These are phyloP conservation scores for Phyllosticta citriasiana DNA, from an alignment of 2,329 filamentous ascomycete species.

Conservation along the genomic window DNA sequence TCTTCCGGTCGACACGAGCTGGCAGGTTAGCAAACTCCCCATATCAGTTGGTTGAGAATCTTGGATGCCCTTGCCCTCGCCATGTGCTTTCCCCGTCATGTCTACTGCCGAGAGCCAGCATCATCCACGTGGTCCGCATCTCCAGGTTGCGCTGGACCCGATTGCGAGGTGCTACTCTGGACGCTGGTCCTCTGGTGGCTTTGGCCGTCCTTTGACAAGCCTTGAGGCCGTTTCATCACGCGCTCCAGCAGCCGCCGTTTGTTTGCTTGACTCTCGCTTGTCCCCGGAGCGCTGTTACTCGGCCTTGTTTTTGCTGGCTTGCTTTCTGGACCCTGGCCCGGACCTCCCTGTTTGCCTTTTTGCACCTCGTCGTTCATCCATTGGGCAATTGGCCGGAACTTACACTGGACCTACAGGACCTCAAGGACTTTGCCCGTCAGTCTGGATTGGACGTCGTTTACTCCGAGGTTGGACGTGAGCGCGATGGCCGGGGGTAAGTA, in stretches of 20 bases:
- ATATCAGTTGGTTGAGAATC: constrained; percentile 32
- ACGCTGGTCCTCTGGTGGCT: constrained; percentile 4
- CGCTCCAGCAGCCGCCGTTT: constrained; percentile 4
- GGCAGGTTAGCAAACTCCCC: constrained; percentile 86
- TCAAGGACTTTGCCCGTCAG: constrained; percentile 98
- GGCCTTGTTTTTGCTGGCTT: constrained; percentile 10
- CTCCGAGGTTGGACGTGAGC: constrained; percentile 87
- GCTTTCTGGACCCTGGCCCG: constrained; percentile 7
- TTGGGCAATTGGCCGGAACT: constrained; percentile 45
- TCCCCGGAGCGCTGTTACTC: constrained; percentile 7
- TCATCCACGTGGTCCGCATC: neutral
- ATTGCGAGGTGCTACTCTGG: constrained; percentile 8
- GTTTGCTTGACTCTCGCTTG: neutral
- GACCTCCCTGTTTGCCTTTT: constrained; percentile 12
- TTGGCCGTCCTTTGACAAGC: neutral
- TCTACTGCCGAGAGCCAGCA: constrained; percentile 8
- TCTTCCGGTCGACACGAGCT: constrained; percentile 96
- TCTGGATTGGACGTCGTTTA: constrained; percentile 97
- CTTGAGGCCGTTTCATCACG: neutral
- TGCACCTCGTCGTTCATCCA: constrained; percentile 23
- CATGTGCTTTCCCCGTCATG: constrained; percentile 7
- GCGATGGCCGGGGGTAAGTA: constrained; percentile 79
- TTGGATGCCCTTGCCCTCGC: constrained; percentile 9
- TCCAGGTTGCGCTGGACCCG: constrained; percentile 7
- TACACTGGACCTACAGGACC: constrained; percentile 83